Percentiles rank a stretch among this genome's conserved stretches.
Evolutionary conservation across 176 grass and related monocot species (phyloP).

Genomic region (Avena atlantica): DNA sequence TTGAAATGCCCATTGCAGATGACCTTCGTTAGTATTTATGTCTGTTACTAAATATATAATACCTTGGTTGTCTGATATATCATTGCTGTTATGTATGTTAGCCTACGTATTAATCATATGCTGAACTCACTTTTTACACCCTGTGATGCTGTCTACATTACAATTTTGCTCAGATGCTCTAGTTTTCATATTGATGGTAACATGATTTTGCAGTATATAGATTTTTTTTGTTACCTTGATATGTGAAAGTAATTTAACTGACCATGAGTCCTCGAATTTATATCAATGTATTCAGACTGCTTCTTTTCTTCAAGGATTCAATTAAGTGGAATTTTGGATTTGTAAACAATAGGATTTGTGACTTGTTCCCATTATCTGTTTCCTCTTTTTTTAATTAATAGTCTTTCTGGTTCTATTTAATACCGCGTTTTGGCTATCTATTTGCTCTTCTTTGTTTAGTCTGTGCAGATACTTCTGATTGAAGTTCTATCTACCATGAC

Average conservation of each 20-base stretch:
- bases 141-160: background rate
- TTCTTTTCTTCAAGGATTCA: too few species aligned
- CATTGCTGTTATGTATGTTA: background rate
- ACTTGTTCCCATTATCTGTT: background rate
- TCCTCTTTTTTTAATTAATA: background rate
- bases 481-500: constrained; percentile 6
- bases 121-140: background rate
- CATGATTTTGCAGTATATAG: background rate
- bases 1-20: background rate
- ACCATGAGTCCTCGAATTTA: background rate
- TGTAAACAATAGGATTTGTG: background rate
- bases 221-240: constrained; percentile 4
- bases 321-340: background rate
- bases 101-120: background rate
- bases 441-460: constrained; percentile 17
- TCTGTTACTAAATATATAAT: background rate
- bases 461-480: background rate
- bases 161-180: background rate
- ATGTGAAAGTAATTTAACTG: background rate
- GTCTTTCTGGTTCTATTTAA: background rate
- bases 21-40: constrained; percentile 4
- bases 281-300: background rate
- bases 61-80: constrained; percentile 19
- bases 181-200: background rate
- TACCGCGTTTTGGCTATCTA: background rate